phyloP scores from a whole-genome alignment of 148 eudicot genomes.

The Talinum fruticosum region DNA sequence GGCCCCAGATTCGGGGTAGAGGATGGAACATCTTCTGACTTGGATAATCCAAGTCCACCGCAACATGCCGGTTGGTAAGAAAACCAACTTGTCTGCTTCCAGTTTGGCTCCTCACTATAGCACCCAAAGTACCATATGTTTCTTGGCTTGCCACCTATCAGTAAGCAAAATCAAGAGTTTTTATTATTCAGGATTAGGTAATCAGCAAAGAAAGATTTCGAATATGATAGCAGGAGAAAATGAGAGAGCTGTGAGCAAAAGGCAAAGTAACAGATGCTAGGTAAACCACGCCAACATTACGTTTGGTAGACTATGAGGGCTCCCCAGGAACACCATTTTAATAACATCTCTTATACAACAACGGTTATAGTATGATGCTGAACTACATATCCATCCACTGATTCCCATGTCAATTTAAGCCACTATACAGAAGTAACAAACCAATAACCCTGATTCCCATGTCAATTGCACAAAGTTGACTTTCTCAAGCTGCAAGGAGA shows the following conservation, averaged over 20 bases:
- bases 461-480: neutral
- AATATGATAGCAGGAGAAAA: neutral
- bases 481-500: neutral
- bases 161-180: neutral
- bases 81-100: conserved; percentile 93
- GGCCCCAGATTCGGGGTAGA: conserved; percentile 96
- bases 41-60: conserved; percentile 92
- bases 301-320: neutral
- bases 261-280: too few species aligned
- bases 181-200: conserved; percentile 2
- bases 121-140: conserved; percentile 95
- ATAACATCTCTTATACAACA: neutral
- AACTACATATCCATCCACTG: neutral
- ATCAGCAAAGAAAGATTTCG: neutral
- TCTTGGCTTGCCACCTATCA: conserved; percentile 91
- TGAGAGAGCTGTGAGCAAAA: too few species aligned
- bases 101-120: conserved; percentile 92
- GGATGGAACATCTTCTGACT: conserved; percentile 98
- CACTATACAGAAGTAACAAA: neutral
- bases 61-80: conserved; percentile 94
- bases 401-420: neutral
- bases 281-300: too few species aligned
- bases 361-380: neutral
- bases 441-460: neutral
- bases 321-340: neutral